Evolutionary conservation across 78 protist species (phyloP), one percentile per base, ranked within the genome.

Genomic region (Isochrysis galbana): DNA sequence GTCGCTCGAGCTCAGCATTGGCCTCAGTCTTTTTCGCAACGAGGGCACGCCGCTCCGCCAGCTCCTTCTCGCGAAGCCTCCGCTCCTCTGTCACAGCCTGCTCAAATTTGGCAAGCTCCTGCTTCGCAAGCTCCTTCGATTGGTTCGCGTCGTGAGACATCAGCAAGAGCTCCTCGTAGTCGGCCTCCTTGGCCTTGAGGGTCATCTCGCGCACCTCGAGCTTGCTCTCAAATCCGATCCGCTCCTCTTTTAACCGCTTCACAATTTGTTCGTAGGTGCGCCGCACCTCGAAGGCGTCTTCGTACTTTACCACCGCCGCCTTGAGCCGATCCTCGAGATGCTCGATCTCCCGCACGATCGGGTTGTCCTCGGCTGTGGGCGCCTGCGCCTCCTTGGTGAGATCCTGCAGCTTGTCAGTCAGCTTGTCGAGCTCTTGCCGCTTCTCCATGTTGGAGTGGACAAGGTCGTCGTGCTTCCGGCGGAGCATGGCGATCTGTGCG

Each of bases 181-280:
- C 96, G 2, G n/a, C 38, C 55, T 92, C 90, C 87, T 94, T 93
- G 17, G 39, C 70, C 47, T 0, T 21, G 11, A 90, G 54, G 41
- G 89, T 41, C 55, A 0, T 1, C 94, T 95, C 96, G 74, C 92
- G 74, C 32, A 77, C 86, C 0, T 89, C 61, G 10, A 96, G 90
- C 88, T 90, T 82, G 32, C 44, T 51, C 46, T 91, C 93, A 42
- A 78, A 96, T 7, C 42, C 48, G 26, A 94, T 11, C 29, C 94
- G 93, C 93, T 96, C 97, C 41, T 92, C 90, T 69, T 94, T 46
- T 17, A 95, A 93, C 55, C 96, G 82, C 55, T 91, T 44, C 23
- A 90, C 23, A n/a, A 96, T 94, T 91, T 93, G 92, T 41, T 94
- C 91, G 90, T 96, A 96, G 11, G 96, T 96, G 74, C 78, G 78